Percentiles rank a stretch among this genome's conserved stretches.
These are phyloP conservation scores for Boletus eberwhitei DNA, from an alignment of 768 basidiomycete genomes.

Conservation along the genomic window DNA sequence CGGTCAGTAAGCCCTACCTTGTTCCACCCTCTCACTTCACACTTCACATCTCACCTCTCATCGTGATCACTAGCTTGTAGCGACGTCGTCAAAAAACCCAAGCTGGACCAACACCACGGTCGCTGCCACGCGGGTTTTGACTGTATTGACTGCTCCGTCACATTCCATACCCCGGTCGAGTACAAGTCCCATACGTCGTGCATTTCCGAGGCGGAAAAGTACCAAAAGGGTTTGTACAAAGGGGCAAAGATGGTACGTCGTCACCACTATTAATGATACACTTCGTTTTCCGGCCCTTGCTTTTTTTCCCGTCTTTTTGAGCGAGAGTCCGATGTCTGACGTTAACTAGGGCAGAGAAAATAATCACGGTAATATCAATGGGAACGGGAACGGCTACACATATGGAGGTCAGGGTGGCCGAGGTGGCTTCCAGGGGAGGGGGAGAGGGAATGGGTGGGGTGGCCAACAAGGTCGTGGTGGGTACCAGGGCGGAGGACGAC, in stretches of 20 bases:
- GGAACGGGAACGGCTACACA: slow-evolving; percentile 20
- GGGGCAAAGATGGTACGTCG: slow-evolving; percentile 55
- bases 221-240: slow-evolving; percentile 83
- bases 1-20: slow-evolving; percentile 38
- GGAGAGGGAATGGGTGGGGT: slow-evolving; percentile 36
- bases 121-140: slow-evolving; percentile 68
- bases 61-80: slow-evolving; percentile 51
- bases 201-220: slow-evolving; percentile 90
- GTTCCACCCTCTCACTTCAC: background rate
- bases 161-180: slow-evolving; percentile 70
- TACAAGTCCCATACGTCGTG: slow-evolving; percentile 84
- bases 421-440: slow-evolving; percentile 21
- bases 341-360: background rate
- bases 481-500: slow-evolving; percentile 25
- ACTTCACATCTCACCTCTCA: background rate
- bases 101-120: slow-evolving; percentile 72
- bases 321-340: background rate
- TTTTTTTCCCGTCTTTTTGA: background rate
- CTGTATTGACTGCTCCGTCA: slow-evolving; percentile 86
- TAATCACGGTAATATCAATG: slow-evolving; percentile 1
- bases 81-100: slow-evolving; percentile 92
- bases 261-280: background rate
- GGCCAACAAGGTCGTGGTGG: slow-evolving; percentile 24
- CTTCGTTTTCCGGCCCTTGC: background rate
- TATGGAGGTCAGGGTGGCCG: slow-evolving; percentile 2